phyloP scores from a whole-genome alignment of 306 rosid genomes.

The Luffa acutangula region DNA sequence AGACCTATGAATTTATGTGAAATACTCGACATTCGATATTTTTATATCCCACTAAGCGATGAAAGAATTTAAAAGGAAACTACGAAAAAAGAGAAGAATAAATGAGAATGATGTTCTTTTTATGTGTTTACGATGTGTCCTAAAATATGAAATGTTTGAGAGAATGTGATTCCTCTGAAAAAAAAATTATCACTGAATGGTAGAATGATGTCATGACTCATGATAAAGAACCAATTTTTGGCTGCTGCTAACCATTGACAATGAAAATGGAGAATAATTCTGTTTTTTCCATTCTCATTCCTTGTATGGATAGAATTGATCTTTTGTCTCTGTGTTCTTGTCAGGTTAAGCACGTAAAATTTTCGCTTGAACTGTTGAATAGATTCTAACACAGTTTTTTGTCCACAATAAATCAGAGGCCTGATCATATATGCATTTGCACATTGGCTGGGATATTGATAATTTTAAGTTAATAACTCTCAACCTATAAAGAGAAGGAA shows the following conservation, averaged over 20 bases:
- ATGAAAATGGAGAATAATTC: neutral
- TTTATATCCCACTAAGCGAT: neutral
- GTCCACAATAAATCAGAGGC: neutral
- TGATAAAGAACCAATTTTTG: neutral
- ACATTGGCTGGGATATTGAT: neutral
- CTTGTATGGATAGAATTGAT: neutral
- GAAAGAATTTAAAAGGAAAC: neutral
- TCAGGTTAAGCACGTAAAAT: neutral
- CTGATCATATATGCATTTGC: neutral
- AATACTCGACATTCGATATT: neutral
- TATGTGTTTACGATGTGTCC: neutral
- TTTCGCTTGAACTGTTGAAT: neutral
- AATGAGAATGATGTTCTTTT: neutral
- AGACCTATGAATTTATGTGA: neutral
- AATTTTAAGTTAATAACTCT: neutral
- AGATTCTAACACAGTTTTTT: neutral
- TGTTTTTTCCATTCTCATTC: neutral
- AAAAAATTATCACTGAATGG: neutral
- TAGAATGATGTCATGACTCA: neutral
- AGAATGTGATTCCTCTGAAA: neutral
- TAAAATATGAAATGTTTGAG: neutral
- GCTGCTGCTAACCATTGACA: neutral
- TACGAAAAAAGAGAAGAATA: neutral
- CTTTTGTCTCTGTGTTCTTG: neutral
- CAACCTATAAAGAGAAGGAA: neutral